Evolutionary conservation across 2,329 filamentous ascomycete species (phyloP).

Genomic region (Lomentospora prolificans): DNA sequence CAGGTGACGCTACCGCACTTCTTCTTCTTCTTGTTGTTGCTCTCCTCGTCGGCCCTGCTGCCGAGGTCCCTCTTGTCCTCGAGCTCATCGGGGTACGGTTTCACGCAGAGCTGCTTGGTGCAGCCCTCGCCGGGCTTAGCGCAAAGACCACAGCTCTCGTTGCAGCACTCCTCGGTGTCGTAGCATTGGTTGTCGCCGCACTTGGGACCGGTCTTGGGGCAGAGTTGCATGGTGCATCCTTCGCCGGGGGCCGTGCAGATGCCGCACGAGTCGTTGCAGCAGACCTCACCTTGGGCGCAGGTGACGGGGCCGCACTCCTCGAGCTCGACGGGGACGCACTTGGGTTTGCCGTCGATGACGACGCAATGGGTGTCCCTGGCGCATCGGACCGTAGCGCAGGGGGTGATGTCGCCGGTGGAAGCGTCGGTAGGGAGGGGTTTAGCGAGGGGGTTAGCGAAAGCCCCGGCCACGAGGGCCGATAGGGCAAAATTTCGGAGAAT

Average conservation of each 20-base stretch:
- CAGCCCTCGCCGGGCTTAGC: constrained; percentile 11
- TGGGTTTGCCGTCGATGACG: constrained; percentile 2
- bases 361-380: not conserved
- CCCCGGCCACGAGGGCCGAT: not conserved
- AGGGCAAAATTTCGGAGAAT: not conserved
- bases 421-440: not conserved
- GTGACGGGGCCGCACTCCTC: not conserved
- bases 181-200: not conserved
- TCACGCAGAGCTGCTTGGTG: constrained; percentile 10
- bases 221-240: constrained; percentile 11
- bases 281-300: constrained; percentile 8
- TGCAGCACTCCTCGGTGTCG: constrained; percentile 12
- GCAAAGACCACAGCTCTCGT: constrained; percentile 13
- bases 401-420: not conserved
- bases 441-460: not conserved
- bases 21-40: not conserved
- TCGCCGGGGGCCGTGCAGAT: constrained; percentile 11
- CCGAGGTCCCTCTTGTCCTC: not conserved
- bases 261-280: constrained; percentile 14
- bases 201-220: constrained; percentile 6
- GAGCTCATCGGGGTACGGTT: not conserved
- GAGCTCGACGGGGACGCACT: not conserved
- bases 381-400: constrained; percentile 2
- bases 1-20: not conserved
- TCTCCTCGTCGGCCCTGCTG: not conserved